Base-by-base conservation (phyloP, 371 early-diverging fungal genomes). In the Blakeslea trispora region DNA sequence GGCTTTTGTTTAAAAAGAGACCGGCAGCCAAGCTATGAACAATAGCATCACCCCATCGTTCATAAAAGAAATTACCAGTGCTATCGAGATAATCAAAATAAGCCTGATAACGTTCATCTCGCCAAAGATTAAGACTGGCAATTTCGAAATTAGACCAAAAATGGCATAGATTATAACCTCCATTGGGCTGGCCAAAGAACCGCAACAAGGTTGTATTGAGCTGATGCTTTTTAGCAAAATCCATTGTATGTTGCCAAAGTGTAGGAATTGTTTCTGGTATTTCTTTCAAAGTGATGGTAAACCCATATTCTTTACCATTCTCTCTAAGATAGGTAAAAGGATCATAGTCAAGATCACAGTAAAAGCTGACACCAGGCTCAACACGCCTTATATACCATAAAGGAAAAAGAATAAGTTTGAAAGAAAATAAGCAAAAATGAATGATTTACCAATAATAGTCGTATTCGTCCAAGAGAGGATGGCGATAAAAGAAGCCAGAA, bases 1-100 rank as follows among this genome's bases (percentile, higher is more conserved):
- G 81, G 17, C 72, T 70, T 66, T 84, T 88, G 18, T 83, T 74
- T 18, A 96, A 69, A 69, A 92, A 83, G 64, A 97, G 59, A 2
- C 89, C 89, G 1, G 88, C 90, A 1, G 93, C 96, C 18, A 98
- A 67, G n/a, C 92, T 91, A 59, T 96, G 97, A 1, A 97, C 87
- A 17, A 96, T 96, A 13, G 97, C 98, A 79, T 97, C 97, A 11
- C 97, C 97, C 97, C 97, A 97, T 23, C 93, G 76, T 64, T 97
- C 98, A 65, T 96, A 96, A 64, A 89, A 97, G 65, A 97, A 97
- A 28, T 88, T 94, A 7, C 93, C 93, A 5, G 84, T 72, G 31
- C 67, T 59, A 63, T 97, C 97, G 28, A 97, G 76, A 49, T 81
- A 84, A 45, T 89, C 73, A 57, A 97, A 95, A 64, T 89, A 94